phyloP scores from a whole-genome alignment of 1,284 basidiomycete species.

The Hymenochaete sp. region DNA sequence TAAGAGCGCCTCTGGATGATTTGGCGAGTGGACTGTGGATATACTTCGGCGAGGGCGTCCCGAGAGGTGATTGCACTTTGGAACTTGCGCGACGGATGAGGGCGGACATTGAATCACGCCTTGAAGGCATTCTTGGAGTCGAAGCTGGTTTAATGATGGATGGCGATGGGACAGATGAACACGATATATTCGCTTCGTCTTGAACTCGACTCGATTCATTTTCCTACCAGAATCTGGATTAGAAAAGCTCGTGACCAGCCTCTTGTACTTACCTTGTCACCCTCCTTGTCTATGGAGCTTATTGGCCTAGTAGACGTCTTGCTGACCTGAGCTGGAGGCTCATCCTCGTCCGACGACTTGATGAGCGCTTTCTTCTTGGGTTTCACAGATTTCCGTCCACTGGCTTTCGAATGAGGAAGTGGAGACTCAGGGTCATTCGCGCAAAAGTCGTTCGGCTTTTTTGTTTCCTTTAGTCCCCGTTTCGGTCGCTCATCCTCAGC shows the following conservation, averaged over 20 bases:
- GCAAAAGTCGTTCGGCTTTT: no score
- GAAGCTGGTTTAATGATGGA: neutral
- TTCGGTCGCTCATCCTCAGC: neutral
- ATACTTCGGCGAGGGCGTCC: conserved; percentile 28
- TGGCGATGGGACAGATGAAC: conserved; percentile 10
- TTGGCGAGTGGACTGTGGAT: conserved; percentile 54
- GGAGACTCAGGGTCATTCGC: no score
- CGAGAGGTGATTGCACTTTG: conserved; percentile 53
- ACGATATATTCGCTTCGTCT: neutral
- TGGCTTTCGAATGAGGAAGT: no score
- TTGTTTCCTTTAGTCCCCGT: conserved; percentile 17
- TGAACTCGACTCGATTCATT: neutral
- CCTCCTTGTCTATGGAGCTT: conserved; percentile 5
- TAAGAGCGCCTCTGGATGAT: conserved; percentile 49
- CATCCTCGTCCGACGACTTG: conserved; percentile 24
- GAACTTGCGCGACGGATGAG: conserved; percentile 64
- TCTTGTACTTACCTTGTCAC: conserved; percentile 3
- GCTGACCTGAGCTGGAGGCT: conserved; percentile 16
- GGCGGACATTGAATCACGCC: conserved; percentile 45
- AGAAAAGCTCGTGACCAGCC: neutral
- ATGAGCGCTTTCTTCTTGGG: conserved; percentile 22
- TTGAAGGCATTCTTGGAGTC: conserved; percentile 32
- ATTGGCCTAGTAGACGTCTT: no score
- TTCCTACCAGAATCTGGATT: conserved; percentile 2
- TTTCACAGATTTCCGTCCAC: no score